Evolutionary conservation across 164 flowering plant genomes (phyloP).

Genomic region (Pachysandra terminalis): DNA sequence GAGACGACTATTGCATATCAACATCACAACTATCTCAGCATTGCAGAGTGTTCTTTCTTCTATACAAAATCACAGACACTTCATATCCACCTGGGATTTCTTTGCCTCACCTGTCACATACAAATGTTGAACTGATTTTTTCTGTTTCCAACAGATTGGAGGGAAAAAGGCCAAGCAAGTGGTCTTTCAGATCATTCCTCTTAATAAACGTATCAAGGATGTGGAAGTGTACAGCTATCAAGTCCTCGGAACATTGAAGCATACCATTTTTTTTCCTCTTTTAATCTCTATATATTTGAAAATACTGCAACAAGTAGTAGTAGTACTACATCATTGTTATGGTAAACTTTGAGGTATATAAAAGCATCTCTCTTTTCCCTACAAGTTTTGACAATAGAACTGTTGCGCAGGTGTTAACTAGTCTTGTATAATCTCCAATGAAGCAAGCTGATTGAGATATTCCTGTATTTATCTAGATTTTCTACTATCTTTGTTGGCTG

Average conservation of each 20-base stretch:
- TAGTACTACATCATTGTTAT: slow-evolving; percentile 1
- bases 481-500: no score
- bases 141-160: neutral
- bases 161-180: neutral
- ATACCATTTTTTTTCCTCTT: slow-evolving; percentile 5
- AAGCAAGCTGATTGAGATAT: neutral
- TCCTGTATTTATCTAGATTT: neutral
- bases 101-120: neutral
- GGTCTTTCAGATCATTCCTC: neutral
- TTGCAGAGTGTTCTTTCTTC: neutral
- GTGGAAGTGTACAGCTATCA: slow-evolving; percentile 17
- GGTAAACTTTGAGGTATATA: slow-evolving; percentile 4
- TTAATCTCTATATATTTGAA: neutral
- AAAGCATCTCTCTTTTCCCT: no score
- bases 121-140: neutral
- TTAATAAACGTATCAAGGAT: slow-evolving; percentile 12
- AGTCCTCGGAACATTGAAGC: slow-evolving; percentile 12
- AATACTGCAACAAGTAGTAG: neutral
- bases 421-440: slow-evolving; percentile 11
- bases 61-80: neutral
- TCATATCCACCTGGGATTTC: neutral
- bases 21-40: neutral
- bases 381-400: neutral
- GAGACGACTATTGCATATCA: slow-evolving; percentile 5
- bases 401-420: neutral